Evolutionary conservation across 257 asterid genomes (phyloP), one percentile per base, ranked within the genome.

Genomic region (Solanum ahanhuiri): DNA sequence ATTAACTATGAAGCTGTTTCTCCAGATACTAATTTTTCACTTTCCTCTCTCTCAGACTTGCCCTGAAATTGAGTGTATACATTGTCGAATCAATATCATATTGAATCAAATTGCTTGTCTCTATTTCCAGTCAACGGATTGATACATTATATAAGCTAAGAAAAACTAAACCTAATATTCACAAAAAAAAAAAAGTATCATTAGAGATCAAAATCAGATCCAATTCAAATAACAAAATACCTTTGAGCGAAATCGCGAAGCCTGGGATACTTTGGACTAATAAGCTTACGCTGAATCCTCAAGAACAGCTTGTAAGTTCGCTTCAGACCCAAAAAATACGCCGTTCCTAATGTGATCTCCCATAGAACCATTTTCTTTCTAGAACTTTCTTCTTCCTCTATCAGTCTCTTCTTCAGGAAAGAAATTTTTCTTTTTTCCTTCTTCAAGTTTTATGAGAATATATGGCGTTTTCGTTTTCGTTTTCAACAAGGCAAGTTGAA

Each of bases 341-440:
- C 99, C 43, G 99, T 93, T 9, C 88, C 98, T 89, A 96, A 88
- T 87, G 99, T 92, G 88, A 96, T 90, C 92, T 96, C 99, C 99
- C 99, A 96, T 34, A 96, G 87, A 90, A 96, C 99, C 99, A 96
- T 96, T 86, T 75, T 88, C 28, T 20, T 45, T 86, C 87, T 69
- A 69, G 76, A 69, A 30, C 76, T 7, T 69, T 69, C 76, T 83
- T 60, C 71, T 33, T 33, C 43, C 87, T 33, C 23, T 66, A 22
- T 17, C 25, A 79, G 85, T 81, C 54, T 57, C 66, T 57, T 79
- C 81, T 58, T 48, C 81, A 60, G 81, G 2, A 18, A 43, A n/a
- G 33, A 75, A 57, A 1, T 1, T 3, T 18, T 31, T 12, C 20
- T 30, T 9, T 64, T 86, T 87, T 5, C 8, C 81, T 6, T 77